Conservation (phyloP, 2,329 filamentous ascomycete genomes). For the Chaetomium globosum region DNA sequence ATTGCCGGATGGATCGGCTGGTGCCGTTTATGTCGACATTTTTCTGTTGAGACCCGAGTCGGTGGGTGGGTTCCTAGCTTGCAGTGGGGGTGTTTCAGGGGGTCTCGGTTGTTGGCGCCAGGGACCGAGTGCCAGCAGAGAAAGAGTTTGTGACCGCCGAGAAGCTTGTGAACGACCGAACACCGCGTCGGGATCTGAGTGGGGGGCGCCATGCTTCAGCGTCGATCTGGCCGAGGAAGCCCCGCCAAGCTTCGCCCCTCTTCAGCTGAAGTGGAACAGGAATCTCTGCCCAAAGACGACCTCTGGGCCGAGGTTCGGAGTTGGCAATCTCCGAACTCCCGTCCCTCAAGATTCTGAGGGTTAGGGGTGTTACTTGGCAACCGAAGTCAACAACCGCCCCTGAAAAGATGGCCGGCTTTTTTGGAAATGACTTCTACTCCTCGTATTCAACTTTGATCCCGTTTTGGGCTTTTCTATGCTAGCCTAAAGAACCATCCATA, state of each 20-base stretch:
- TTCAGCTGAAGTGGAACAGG: not conserved
- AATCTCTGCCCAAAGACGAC: no score
- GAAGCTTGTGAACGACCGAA: constrained; percentile 2
- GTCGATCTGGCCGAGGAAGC: not conserved
- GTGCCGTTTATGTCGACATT: constrained; percentile 15
- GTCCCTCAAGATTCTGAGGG: no score
- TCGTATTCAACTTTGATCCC: no score
- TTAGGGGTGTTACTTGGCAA: not conserved
- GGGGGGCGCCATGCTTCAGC: not conserved
- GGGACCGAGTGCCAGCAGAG: no score
- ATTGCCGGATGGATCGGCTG: constrained; percentile 23
- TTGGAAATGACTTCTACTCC: not conserved
- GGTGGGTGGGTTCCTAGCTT: not conserved
- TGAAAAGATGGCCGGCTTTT: not conserved
- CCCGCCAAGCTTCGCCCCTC: not conserved
- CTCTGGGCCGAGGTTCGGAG: constrained; percentile 25
- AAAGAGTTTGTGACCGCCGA: not conserved
- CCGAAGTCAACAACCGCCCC: not conserved
- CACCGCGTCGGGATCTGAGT: constrained; percentile 4
- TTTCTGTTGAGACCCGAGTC: constrained; percentile 8
- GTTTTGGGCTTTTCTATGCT: no score
- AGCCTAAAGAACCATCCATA: no score
- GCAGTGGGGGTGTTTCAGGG: not conserved
- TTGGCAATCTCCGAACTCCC: constrained; percentile 10
- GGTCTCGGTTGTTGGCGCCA: not conserved